Evolutionary conservation across 345 rosid species (phyloP).

Genomic region (Cardamine resedifolia): DNA sequence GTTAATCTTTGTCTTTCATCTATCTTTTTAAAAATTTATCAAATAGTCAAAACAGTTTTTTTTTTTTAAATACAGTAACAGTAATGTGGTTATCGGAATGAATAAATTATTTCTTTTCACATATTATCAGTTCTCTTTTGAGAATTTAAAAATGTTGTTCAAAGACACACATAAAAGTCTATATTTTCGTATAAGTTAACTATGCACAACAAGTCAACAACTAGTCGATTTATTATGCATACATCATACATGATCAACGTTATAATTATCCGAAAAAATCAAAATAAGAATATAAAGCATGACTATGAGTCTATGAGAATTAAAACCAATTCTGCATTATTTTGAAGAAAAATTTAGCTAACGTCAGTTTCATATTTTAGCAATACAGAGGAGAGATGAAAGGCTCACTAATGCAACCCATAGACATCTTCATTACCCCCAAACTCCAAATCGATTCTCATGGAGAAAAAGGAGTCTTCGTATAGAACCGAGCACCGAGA

Average conservation of each 20-base stretch:
- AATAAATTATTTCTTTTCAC: not conserved
- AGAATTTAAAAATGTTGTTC: not conserved
- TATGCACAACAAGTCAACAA: too few relatives aligned
- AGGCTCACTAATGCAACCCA: not conserved
- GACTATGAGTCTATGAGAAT: too few relatives aligned
- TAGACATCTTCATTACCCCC: not conserved
- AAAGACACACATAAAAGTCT: not conserved
- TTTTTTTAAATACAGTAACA: not conserved
- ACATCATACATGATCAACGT: too few relatives aligned
- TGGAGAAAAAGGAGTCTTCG: not conserved
- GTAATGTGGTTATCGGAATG: not conserved
- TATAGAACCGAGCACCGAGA: not conserved
- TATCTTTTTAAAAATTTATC: not conserved
- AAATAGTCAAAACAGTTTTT: not conserved
- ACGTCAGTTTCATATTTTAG: not conserved
- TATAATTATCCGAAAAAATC: not conserved
- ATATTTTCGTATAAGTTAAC: too few relatives aligned
- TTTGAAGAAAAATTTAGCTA: too few relatives aligned
- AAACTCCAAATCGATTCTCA: not conserved
- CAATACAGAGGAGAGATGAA: not conserved
- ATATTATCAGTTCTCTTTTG: not conserved
- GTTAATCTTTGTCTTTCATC: too few relatives aligned
- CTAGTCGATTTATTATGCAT: too few relatives aligned
- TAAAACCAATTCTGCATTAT: not conserved
- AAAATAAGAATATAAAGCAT: too few relatives aligned